Base-by-base conservation (phyloP, 208 protist genomes). In the Porcisia deanei region DNA sequence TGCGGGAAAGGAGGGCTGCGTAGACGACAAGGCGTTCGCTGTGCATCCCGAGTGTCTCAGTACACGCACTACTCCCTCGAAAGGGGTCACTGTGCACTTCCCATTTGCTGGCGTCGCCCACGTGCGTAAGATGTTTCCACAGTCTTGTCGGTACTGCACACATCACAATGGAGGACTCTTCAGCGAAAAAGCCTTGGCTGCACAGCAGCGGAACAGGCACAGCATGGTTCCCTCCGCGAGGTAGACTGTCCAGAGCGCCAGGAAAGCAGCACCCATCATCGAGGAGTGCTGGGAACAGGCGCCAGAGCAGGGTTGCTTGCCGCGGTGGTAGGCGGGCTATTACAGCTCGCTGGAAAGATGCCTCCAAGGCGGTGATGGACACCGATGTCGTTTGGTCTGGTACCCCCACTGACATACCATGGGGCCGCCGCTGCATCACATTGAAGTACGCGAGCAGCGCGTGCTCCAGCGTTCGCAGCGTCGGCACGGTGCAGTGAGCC, bases 1-100 rank as follows among this genome's bases (percentile, higher is more conserved):
- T 10, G 5, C 68, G 61, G 14, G 76, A 80, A 41, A 80, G 61
- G 37, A 80, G 76, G 37, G 59, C 53, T 0, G 57, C 57, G 30
- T 45, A 43, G 25, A 71, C 30, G 47, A 16, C 66, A 43, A 71
- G 47, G 66, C 49, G 66, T n/a, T 71, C 66, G 47, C 66, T n/a
- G 63, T 49, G 63, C 63, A 67, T 10, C 63, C 6, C 63, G n/a
- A 2, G 22, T 20, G 9, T 20, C 18, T 49, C 63, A 2, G 37
- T 18, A 49, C 9, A 8, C 20, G 8, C 63, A 47, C 22, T 3
- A 49, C 41, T 12, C 8, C 37, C 10, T 7, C 63, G 41, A 67
- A 30, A 1, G 6, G 41, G 8, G 37, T 18, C 39, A 49, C 22
- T 14, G 20, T 18, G 14, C 22, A 10, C 41, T 4, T 30, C 41